A percentile compares a stretch with the other conserved stretches of the same genome.
These are phyloP conservation scores for Kregervanrija delftensis DNA, from an alignment of 805 yeast genomes.

Conservation along the genomic window DNA sequence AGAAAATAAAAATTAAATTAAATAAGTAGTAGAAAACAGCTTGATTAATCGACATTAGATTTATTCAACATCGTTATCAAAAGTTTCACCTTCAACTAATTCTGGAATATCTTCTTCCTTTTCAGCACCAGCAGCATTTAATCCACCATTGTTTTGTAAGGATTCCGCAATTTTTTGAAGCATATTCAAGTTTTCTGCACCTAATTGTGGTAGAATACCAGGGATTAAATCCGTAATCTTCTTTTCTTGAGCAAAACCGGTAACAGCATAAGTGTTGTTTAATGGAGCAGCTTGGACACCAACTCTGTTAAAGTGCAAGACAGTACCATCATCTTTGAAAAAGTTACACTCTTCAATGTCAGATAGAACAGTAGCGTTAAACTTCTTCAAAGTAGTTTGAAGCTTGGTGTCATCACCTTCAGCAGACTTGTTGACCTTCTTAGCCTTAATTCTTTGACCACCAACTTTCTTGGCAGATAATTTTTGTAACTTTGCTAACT, in stretches of 20 bases:
- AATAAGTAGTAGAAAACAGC: background rate
- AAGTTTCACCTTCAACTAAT: constrained; percentile 84
- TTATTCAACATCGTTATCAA: constrained; percentile 49
- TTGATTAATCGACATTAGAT: background rate
- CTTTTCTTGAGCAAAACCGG: constrained; percentile 93
- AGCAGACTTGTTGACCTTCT: constrained; percentile 57
- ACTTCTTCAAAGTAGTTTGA: constrained; percentile 80
- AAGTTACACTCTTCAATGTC: constrained; percentile 96
- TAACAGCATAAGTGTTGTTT: constrained; percentile 88
- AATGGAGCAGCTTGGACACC: constrained; percentile 91
- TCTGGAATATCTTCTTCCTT: constrained; percentile 66
- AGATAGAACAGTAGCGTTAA: constrained; percentile 82
- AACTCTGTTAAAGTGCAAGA: constrained; percentile 92
- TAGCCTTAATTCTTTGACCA: constrained; percentile 84
- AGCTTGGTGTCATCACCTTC: constrained; percentile 89
- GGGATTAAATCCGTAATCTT: constrained; percentile 88
- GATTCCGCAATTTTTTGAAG: constrained; percentile 87
- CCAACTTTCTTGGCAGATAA: constrained; percentile 79
- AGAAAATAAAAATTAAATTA: no score
- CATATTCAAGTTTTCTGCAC: constrained; percentile 89
- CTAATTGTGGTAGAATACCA: constrained; percentile 89
- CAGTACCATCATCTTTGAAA: constrained; percentile 94
- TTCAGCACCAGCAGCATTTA: constrained; percentile 29
- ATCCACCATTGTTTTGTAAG: constrained; percentile 50
- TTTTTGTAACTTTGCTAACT: constrained; percentile 87